A percentile compares a stretch with the other conserved stretches of the same genome.
Evolutionary conservation across 2,329 filamentous ascomycete genomes (phyloP).

Genomic region (Exserohilum turcica): DNA sequence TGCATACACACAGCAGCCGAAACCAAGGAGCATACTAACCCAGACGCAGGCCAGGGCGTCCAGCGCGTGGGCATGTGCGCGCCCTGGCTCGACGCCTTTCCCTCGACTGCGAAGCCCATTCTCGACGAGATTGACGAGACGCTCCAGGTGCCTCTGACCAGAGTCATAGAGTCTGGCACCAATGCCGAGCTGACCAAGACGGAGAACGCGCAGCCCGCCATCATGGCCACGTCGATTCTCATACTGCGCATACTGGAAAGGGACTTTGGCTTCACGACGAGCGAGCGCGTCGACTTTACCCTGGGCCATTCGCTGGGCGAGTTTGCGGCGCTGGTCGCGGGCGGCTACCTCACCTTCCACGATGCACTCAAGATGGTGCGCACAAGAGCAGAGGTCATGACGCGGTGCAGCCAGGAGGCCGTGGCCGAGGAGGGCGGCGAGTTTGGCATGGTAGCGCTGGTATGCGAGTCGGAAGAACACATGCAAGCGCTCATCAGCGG

Average conservation of each 20-base stretch:
- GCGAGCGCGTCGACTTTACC: slow-evolving; percentile 76
- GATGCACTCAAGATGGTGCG: slow-evolving; percentile 80
- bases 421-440: slow-evolving; percentile 72
- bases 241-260: slow-evolving; percentile 85
- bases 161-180: slow-evolving; percentile 79
- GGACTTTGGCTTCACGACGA: slow-evolving; percentile 78
- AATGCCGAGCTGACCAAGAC: slow-evolving; percentile 78
- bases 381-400: slow-evolving; percentile 81
- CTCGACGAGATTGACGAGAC: slow-evolving; percentile 84
- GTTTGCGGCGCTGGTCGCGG: slow-evolving; percentile 87
- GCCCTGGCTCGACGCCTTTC: slow-evolving; percentile 87
- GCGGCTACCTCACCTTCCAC: slow-evolving; percentile 76
- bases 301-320: slow-evolving; percentile 92
- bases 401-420: slow-evolving; percentile 71
- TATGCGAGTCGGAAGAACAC: slow-evolving; percentile 78
- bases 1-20: background rate
- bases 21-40: slow-evolving; percentile 13
- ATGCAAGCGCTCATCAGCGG: slow-evolving; percentile 71
- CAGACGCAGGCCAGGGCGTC: slow-evolving; percentile 74
- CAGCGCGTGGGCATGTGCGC: slow-evolving; percentile 86
- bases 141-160: slow-evolving; percentile 75
- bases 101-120: slow-evolving; percentile 73
- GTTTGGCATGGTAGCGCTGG: slow-evolving; percentile 92
- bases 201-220: slow-evolving; percentile 88
- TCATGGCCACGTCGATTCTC: slow-evolving; percentile 92